Evolutionary conservation across 2,329 filamentous ascomycete genomes (phyloP).

Genomic region (Westerdykella aurantiaca): DNA sequence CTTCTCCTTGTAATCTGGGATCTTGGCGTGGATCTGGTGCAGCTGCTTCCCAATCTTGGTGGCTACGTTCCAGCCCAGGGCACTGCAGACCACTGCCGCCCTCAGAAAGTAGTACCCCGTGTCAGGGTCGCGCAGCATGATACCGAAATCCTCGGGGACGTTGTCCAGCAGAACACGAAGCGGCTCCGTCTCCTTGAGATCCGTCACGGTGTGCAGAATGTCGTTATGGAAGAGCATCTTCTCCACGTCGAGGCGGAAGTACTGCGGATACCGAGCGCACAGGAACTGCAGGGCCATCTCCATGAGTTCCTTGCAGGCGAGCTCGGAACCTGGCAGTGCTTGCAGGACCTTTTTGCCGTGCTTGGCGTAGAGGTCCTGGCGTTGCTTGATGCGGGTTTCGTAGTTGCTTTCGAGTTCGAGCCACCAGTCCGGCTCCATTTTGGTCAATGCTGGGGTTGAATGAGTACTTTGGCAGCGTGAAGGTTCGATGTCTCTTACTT

Average conservation of each 20-base stretch:
- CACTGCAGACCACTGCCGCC: constrained; percentile 71
- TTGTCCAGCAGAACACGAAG: constrained; percentile 68
- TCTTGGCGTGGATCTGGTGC: constrained; percentile 63
- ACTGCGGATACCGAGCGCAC: constrained; percentile 69
- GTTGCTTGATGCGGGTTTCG: constrained; percentile 59
- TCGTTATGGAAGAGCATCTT: constrained; percentile 59
- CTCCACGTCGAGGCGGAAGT: constrained; percentile 57
- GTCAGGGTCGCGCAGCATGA: constrained; percentile 65
- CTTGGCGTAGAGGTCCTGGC: constrained; percentile 57
- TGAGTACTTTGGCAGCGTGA: constrained; percentile 1
- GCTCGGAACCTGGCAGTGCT: constrained; percentile 65
- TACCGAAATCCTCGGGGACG: constrained; percentile 76
- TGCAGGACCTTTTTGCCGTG: constrained; percentile 62
- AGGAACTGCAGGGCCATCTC: constrained; percentile 78
- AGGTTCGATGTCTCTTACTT: constrained; percentile 33
- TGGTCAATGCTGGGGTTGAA: constrained; percentile 58
- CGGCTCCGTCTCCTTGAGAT: constrained; percentile 58
- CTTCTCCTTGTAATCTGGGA: constrained; percentile 82
- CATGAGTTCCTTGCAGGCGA: constrained; percentile 81
- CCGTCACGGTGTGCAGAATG: constrained; percentile 58
- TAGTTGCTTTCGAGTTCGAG: constrained; percentile 80
- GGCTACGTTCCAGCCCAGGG: constrained; percentile 71
- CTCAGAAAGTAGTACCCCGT: constrained; percentile 70
- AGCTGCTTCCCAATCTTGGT: constrained; percentile 68
- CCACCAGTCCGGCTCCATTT: constrained; percentile 80